These are phyloP conservation scores for Porphyrellus cyaneotinctus DNA, from an alignment of 768 basidiomycete species.

Conservation along the genomic window DNA sequence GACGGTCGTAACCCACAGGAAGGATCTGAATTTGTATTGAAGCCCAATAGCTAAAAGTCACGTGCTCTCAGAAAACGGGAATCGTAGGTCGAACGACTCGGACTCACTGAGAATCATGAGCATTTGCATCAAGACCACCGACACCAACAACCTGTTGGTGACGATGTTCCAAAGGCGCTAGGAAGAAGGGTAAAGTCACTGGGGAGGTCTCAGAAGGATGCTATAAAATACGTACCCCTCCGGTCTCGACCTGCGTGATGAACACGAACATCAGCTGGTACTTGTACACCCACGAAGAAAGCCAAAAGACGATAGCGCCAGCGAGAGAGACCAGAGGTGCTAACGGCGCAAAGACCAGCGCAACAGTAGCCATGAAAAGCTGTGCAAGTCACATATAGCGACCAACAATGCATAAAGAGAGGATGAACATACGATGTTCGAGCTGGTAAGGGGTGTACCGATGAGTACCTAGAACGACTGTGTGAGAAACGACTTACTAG, in stretches of 20 bases:
- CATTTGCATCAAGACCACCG: slow-evolving; percentile 81
- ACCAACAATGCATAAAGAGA: background rate
- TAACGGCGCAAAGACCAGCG: slow-evolving; percentile 88
- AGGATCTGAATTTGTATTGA: slow-evolving; percentile 67
- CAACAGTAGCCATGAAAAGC: slow-evolving; percentile 92
- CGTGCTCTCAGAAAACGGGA: background rate
- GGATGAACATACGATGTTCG: slow-evolving; percentile 48
- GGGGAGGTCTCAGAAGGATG: background rate
- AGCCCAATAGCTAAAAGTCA: slow-evolving; percentile 70
- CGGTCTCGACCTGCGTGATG: slow-evolving; percentile 84
- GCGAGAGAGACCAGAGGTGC: slow-evolving; percentile 87
- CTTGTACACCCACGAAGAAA: slow-evolving; percentile 86
- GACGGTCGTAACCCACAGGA: slow-evolving; percentile 77
- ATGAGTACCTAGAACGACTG: background rate
- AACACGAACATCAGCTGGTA: slow-evolving; percentile 97
- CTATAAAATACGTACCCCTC: slow-evolving; percentile 60
- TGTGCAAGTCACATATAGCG: slow-evolving; percentile 26
- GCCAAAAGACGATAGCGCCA: slow-evolving; percentile 83
- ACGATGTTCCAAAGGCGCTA: slow-evolving; percentile 94
- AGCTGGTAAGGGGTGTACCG: slow-evolving; percentile 30
- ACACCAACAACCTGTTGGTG: slow-evolving; percentile 80
- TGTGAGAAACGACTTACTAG: slow-evolving; percentile 49
- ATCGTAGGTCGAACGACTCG: background rate
- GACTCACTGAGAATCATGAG: slow-evolving; percentile 82
- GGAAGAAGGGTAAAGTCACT: background rate